Evolutionary conservation across 495 filamentous ascomycete species (phyloP).

Genomic region (Xanthoparmelia taractica): DNA sequence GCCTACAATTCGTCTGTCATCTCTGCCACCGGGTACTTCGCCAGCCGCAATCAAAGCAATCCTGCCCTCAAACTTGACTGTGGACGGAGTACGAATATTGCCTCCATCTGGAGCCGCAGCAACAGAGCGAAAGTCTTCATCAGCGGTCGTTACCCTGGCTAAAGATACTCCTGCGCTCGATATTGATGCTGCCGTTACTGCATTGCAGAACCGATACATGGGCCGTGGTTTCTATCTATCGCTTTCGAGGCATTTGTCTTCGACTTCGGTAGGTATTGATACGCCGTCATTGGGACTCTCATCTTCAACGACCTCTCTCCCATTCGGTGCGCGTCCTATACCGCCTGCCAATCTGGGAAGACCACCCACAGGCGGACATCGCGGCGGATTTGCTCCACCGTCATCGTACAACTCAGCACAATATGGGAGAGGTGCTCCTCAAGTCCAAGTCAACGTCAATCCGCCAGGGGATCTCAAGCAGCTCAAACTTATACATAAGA

Average conservation of each 20-base stretch:
- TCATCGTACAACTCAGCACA: constrained; percentile 47
- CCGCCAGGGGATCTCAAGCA: constrained; percentile 72
- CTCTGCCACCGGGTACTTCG: constrained; percentile 57
- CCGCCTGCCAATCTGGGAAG: constrained; percentile 43
- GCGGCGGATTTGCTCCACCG: constrained; percentile 76
- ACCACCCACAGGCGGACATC: constrained; percentile 53
- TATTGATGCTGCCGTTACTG: constrained; percentile 71
- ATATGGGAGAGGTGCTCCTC: constrained; percentile 35
- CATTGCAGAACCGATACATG: constrained; percentile 77
- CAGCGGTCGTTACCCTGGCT: constrained; percentile 78
- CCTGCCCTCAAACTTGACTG: constrained; percentile 56
- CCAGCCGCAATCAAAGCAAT: constrained; percentile 65
- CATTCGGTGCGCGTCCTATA: constrained; percentile 80
- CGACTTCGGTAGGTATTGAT: constrained; percentile 57
- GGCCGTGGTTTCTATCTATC: constrained; percentile 80
- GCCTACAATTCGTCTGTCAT: constrained; percentile 73
- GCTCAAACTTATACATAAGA: constrained; percentile 79
- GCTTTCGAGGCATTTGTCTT: constrained; percentile 76
- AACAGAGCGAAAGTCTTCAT: constrained; percentile 65
- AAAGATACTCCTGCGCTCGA: constrained; percentile 78
- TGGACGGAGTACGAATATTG: constrained; percentile 74
- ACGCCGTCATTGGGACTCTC: constrained; percentile 46
- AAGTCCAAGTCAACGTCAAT: constrained; percentile 64
- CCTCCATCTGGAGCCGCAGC: constrained; percentile 48
- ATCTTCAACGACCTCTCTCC: constrained; percentile 47